Evolutionary conservation across 495 filamentous ascomycete genomes (phyloP), one percentile per base, ranked within the genome.

Genomic region (Penicillium cataractarum): DNA sequence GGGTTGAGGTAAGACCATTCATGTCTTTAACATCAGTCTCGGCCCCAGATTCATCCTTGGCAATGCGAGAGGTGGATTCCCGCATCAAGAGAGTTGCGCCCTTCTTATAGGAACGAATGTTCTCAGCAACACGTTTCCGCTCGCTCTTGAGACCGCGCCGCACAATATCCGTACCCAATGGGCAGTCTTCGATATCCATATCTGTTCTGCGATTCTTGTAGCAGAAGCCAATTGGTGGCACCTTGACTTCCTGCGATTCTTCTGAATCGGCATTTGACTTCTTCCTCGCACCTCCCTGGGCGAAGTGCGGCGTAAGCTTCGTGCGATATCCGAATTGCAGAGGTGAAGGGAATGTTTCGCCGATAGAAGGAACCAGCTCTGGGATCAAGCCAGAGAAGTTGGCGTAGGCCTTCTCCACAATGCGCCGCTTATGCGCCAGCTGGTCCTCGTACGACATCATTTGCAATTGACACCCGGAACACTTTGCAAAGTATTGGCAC

Each of bases 171-270:
- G 95, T 98, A 27, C 90, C 95, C 65, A 99, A 92, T 6, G 95
- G 95, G 68, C 95, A 99, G 70, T 99, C 95, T 71, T 99, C 95
- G 58, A 99, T 97, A 73, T 99, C 95, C 54, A 99, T 74, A 17
- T 91, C 90, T 48, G 76, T 78, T 48, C 87, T 78, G 22, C 81
- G 84, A 19, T 88, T 88, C 74, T 97, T 97, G 55, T 81, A 81
- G 73, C 89, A 92, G 76, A 96, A 99, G n/a, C 95, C 95, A 72
- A 99, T 93, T 4, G 90, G 82, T 0, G 95, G 95, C 4, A 89
- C 80, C 57, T 82, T 51, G 15, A 61, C 50, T 71, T 60, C 80
- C 76, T 40, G 74, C 70, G 27, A 76, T 69, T 65, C 82, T 13
- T 75, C 67, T 24, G 69, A 15, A 39, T 44, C 54, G 33, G 10